A percentile compares a stretch with the other conserved stretches of the same genome.
phyloP scores from a whole-genome alignment of 345 rosid genomes.

The Aquilaria sinensis region DNA sequence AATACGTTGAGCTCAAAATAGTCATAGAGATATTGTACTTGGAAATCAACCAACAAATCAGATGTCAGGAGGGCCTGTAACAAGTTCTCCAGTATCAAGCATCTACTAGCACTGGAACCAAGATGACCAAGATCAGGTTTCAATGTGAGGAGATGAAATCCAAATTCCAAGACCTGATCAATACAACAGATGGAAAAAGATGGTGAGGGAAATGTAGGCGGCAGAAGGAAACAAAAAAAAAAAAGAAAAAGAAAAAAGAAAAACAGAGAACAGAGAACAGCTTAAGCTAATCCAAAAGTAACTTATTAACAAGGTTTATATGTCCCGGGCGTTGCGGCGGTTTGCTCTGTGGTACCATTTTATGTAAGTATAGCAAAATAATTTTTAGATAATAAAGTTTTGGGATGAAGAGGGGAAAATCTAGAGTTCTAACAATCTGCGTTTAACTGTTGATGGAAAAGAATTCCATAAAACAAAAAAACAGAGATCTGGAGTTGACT shows the following conservation, averaged over 20 bases:
- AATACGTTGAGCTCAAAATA: conserved; percentile 45
- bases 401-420: too few relatives aligned
- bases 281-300: too few relatives aligned
- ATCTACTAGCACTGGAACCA: conserved; percentile 27
- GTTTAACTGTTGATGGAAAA: too few relatives aligned
- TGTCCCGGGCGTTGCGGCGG: too few relatives aligned
- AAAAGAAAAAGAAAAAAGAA: background rate
- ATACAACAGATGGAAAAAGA: conserved; percentile 11
- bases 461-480: too few relatives aligned
- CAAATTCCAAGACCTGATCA: conserved; percentile 50
- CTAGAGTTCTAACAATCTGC: too few relatives aligned
- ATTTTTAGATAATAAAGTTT: too few relatives aligned
- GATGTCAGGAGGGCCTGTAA: conserved; percentile 21
- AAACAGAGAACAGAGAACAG: background rate
- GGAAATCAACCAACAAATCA: conserved; percentile 22
- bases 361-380: too few relatives aligned
- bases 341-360: too few relatives aligned
- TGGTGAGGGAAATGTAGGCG: conserved; percentile 1
- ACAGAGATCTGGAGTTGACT: too few relatives aligned
- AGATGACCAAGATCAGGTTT: conserved; percentile 26
- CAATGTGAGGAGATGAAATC: conserved; percentile 37
- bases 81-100: conserved; percentile 24
- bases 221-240: background rate
- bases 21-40: conserved; percentile 49
- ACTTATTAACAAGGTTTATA: too few relatives aligned